phyloP scores from a whole-genome alignment of 2,329 filamentous ascomycete species.

The Helminthosporium solani region DNA sequence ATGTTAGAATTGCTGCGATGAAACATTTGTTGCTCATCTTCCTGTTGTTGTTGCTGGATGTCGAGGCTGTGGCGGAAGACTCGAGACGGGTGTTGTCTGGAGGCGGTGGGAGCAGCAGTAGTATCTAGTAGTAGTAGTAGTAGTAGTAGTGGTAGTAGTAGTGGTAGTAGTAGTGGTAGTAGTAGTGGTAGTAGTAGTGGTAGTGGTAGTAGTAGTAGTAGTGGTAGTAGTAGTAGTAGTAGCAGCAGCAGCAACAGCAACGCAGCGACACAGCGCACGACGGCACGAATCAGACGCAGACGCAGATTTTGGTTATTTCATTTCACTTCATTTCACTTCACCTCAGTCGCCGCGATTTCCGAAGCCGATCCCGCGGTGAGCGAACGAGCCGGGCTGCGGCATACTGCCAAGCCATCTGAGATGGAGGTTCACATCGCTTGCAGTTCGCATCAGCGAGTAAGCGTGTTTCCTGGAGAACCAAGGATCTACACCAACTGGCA shows the following conservation, averaged over 20 bases:
- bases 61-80: constrained; percentile 11
- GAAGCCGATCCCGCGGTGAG: constrained; percentile 6
- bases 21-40: constrained; percentile 24
- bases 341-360: constrained; percentile 16
- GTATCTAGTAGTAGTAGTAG: no score
- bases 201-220: no score
- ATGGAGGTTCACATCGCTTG: constrained; percentile 14
- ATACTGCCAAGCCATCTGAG: constrained; percentile 17
- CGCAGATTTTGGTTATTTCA: neutral
- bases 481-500: neutral
- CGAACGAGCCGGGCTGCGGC: constrained; percentile 5
- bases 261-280: neutral
- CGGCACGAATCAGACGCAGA: neutral
- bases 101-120: constrained; percentile 2
- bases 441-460: constrained; percentile 12
- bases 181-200: no score
- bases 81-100: constrained; percentile 1
- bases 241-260: no score
- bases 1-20: constrained; percentile 8
- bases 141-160: no score
- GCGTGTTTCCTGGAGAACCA: neutral
- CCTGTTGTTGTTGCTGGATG: constrained; percentile 16
- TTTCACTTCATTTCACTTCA: constrained; percentile 5
- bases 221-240: no score
- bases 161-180: no score